phyloP scores from a whole-genome alignment of 495 filamentous ascomycete species.

The Astrothelium subdiscretum region DNA sequence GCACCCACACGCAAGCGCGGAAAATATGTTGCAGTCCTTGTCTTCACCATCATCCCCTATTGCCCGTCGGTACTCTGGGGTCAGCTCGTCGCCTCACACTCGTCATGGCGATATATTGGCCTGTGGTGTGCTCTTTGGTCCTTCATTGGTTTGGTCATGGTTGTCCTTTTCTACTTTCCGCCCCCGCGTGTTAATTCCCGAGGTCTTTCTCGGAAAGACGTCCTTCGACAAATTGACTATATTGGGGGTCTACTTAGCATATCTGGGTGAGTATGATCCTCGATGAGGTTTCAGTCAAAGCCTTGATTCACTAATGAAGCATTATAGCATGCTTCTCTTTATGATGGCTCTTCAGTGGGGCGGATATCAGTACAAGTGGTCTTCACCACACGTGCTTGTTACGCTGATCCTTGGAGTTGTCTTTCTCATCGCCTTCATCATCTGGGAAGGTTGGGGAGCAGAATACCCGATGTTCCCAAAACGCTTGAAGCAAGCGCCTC shows the following conservation, averaged over 20 bases:
- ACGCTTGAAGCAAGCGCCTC: constrained; percentile 49
- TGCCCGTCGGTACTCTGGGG: constrained; percentile 58
- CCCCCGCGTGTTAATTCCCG: constrained; percentile 47
- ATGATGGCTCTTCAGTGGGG: constrained; percentile 57
- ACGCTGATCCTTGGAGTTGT: constrained; percentile 46
- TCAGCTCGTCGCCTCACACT: constrained; percentile 51
- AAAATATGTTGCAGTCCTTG: constrained; percentile 54
- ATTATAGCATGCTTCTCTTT: constrained; percentile 34
- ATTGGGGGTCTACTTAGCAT: constrained; percentile 58
- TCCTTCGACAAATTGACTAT: constrained; percentile 50
- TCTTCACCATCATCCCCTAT: constrained; percentile 60
- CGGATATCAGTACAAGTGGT: constrained; percentile 55
- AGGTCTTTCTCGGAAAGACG: constrained; percentile 37
- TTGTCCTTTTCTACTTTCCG: constrained; percentile 55
- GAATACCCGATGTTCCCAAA: constrained; percentile 56
- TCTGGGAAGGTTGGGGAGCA: constrained; percentile 52
- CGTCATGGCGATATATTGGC: constrained; percentile 54
- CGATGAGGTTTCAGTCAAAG: not conserved
- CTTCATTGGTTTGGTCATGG: constrained; percentile 48
- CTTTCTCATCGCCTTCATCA: constrained; percentile 41
- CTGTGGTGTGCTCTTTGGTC: constrained; percentile 51
- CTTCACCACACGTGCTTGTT: constrained; percentile 44
- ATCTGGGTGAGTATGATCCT: constrained; percentile 36
- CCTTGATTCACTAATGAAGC: not conserved
- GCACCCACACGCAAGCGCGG: constrained; percentile 58